Evolutionary conservation across 176 grass and related monocot species (phyloP), one percentile per base, ranked within the genome.

Genomic region (Phragmites australis): DNA sequence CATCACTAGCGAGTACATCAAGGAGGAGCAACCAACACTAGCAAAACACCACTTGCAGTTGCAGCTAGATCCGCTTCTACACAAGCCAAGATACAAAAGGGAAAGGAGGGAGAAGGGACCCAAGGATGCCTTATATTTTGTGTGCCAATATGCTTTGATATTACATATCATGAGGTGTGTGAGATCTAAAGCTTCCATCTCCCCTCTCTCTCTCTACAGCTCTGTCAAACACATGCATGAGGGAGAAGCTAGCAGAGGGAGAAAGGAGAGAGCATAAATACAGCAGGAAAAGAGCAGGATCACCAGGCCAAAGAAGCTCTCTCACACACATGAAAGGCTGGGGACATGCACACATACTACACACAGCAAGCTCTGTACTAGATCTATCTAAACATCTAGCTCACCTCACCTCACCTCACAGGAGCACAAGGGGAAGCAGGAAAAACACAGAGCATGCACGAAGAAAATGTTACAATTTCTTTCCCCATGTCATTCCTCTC

Each of bases 381-480:
- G 88, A 93, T 90, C 82, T 90, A 90, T 90, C 46, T 65, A 88
- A 77, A 88, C 85, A 88, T 90, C 88, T 82, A 83, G 53, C 82
- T 83, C 82, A 75, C 90, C 83, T 83, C 90, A 76, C 72, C 74
- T 39, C 60, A 32, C 44, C 76, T 76, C 73, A 65, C 76, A 86
- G 69, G 12, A 83, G 83, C 74, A 83, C 48, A 84, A 49, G 75
- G 67, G 63, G 83, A 88, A 89, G 62, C 68, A 86, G 78, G 83
- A 59, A 86, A 76, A 81, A 72, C 56, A 65, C 83, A 65, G 19
- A 86, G 59, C 41, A 74, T 14, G 81, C 67, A 72, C 83, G 55
- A 85, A 85, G 62, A 83, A 83, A 62, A 58, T 77, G 82, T 54
- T 88, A 60, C 81, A 76, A 89, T 89, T 89, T 86, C 83, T 82